Evolutionary conservation across 78 protist species (phyloP).

Genomic region (Creolimax fragrantissima): DNA sequence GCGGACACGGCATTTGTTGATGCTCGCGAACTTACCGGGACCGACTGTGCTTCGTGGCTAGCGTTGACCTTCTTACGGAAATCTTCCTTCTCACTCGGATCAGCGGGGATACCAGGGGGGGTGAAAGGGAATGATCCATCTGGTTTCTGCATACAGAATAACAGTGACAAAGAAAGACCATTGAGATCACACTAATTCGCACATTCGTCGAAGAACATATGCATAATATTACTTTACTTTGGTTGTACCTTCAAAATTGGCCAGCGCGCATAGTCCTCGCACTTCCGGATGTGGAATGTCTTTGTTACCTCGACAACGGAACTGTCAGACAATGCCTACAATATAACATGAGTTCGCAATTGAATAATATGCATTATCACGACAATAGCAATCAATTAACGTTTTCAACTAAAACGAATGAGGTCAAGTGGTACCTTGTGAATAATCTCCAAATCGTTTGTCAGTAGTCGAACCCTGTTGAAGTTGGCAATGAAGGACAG

Average conservation of each 20-base stretch:
- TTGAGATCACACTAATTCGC: not conserved
- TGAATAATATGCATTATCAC: no score
- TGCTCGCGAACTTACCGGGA: not conserved
- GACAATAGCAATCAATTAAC: no score
- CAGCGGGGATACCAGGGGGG: not conserved
- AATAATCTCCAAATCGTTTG: slow-evolving; percentile 1
- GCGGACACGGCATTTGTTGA: no score
- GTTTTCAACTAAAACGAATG: no score
- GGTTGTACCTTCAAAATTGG: not conserved
- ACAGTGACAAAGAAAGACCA: no score
- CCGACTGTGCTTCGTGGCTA: not conserved
- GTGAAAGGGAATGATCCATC: not conserved
- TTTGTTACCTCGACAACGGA: not conserved
- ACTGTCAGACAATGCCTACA: not conserved
- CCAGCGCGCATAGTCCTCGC: not conserved
- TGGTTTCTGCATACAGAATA: not conserved
- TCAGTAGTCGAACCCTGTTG: slow-evolving; percentile 33
- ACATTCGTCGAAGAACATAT: no score
- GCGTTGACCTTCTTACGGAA: not conserved
- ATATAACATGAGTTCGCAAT: no score
- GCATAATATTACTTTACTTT: no score
- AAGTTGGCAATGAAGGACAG: slow-evolving; percentile 35
- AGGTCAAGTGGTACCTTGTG: no score
- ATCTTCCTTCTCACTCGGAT: not conserved
- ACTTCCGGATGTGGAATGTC: not conserved